Percentiles rank a stretch among this genome's conserved stretches.
These are phyloP conservation scores for Pseudotsuga menziesii DNA, from an alignment of 75 land plant species.

Conservation along the genomic window DNA sequence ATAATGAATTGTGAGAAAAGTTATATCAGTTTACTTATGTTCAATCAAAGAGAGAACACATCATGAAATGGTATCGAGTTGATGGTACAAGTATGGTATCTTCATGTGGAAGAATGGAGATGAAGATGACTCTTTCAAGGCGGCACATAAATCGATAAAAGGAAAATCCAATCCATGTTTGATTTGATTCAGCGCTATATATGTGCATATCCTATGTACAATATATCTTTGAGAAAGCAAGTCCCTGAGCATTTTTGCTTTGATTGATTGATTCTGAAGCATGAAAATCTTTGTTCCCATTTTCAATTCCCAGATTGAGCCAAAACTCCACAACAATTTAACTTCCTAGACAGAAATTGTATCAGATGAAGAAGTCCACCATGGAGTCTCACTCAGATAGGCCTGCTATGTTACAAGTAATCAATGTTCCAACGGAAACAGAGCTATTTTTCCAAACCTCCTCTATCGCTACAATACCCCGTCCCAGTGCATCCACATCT, in stretches of 20 bases:
- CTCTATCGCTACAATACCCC: no score
- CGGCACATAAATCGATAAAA: no score
- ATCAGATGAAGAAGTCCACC: neutral
- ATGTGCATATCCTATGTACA: neutral
- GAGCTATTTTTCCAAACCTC: neutral
- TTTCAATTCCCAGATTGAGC: neutral
- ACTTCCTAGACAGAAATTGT: neutral
- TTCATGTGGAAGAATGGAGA: no score
- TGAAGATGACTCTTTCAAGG: no score
- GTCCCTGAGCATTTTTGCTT: neutral
- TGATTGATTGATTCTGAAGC: neutral
- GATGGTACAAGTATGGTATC: no score
- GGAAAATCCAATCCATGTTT: conserved; percentile 5
- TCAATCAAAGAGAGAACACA: no score
- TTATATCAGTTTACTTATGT: no score
- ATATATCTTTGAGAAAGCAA: neutral
- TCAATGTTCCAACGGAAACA: neutral
- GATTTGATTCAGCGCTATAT: neutral
- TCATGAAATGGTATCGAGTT: no score
- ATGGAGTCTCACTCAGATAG: conserved; percentile 4
- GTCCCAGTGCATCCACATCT: no score
- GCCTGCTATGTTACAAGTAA: neutral
- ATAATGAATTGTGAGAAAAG: no score
- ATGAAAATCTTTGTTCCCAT: neutral
- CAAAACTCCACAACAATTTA: neutral